Base-by-base conservation (phyloP, 306 rosid species). In the Begonia loranthoides region DNA sequence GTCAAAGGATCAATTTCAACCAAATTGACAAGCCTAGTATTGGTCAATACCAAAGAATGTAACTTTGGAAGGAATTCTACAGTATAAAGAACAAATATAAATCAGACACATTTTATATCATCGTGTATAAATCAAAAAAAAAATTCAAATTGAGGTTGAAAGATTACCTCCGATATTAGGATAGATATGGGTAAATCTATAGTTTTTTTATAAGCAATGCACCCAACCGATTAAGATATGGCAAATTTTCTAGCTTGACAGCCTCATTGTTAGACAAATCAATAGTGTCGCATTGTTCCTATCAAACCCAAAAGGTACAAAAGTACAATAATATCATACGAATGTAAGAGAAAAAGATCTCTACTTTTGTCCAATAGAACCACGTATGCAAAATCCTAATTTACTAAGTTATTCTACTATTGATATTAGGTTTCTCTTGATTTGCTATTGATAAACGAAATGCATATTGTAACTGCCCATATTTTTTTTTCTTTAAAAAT, bases 231-330 rank as follows among this genome's bases (percentile, higher is more conserved):
- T 79, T 84, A 56, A 89, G 97, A 67, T 66, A 63, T 5, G 97
- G 97, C 17, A 89, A 43, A 46, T 84, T 89, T 54, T 89, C 97
- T 44, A 89, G 79, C 77, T 84, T 89, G 36, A 89, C 97, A 64
- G 84, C 82, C 74, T 89, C 97, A 55, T 89, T 89, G 75, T 82
- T 95, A 56, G 95, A 89, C 58, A 89, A 67, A 66, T 88, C 97
- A 44, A 89, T 66, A 40, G 95, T 74, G 69, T 89, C 97, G 66
- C 84, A 89, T 77, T 89, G 97, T 68, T 84, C 97, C 96, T 87
- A 87, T 54, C 12, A 52, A n/a, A n/a, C n/a, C n/a, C n/a, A n/a
- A n/a, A n/a, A n/a, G n/a, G n/a, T n/a, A n/a, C n/a, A n/a, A n/a
- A n/a, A n/a, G n/a, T n/a, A n/a, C n/a, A n/a, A n/a, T n/a, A n/a